Base-by-base conservation (phyloP, 2,329 filamentous ascomycete genomes). In the Teratosphaeria nubilosa region DNA sequence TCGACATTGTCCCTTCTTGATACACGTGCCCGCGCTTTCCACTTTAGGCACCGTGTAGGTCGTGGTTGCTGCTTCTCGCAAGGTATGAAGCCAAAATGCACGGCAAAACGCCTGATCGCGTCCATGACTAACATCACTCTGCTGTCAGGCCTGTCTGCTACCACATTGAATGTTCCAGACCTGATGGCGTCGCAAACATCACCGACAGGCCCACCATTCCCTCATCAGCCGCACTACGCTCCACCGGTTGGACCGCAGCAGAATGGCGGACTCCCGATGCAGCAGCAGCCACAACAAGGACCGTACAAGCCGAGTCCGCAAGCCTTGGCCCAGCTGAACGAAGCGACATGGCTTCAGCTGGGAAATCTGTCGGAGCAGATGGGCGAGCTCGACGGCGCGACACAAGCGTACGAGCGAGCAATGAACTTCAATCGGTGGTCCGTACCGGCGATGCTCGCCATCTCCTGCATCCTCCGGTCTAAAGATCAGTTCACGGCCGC, bases 401-500 rank as follows among this genome's bases (percentile, higher is more conserved):
- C 94, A 79, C 80, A 84, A 64, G 89, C 91, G 51, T 99, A 96
- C 73, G 91, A 97, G 74, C 87, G 89, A 71, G 94, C 91, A 50
- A 81, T 97, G 61, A 83, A 84, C 65, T 89, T 91, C 72, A 97
- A 97, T 70, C 83, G 85, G 53, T 90, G 89, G 77, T 97, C 92
- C 16, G 87, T 94, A 54, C 83, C 85, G 0, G 94, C 94, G 31
- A 92, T 97, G 89, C 95, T 91, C 66, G 89, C 91, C 61, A 96
- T 97, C 64, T 94, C 91, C 59, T 85, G 89, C 72, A 94, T 97
- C 61, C 80, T 96, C 60, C 86, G 95, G 65, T 91, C 88, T 41
- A 90, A 91, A 69, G 94, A 97, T 72, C 89, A 95, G 51, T 99
- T 96, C 67, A 86, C 88, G 51, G 94, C 94, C 70, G 94, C 94